A percentile compares a stretch with the other conserved stretches of the same genome.
Conservation (phyloP, 1,139 yeast genomes). For the Hyphopichia wangnamkhiaoensis region DNA sequence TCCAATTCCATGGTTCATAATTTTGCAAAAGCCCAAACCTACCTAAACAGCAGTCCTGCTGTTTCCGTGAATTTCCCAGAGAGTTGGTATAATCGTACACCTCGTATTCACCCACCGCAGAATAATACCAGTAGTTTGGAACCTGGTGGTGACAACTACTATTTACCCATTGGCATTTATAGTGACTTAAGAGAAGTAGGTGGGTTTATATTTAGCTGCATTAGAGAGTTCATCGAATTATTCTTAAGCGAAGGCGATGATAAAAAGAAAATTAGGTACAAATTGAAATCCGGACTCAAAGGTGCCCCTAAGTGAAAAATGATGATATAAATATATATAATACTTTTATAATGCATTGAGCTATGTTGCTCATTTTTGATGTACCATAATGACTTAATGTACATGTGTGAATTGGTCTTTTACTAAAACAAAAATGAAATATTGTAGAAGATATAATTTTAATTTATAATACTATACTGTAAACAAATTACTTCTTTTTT, state of each 20-base stretch:
- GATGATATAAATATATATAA: too few species aligned
- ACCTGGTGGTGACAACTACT: conserved; percentile 28
- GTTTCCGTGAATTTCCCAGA: conserved; percentile 34
- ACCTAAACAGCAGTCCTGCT: conserved; percentile 16
- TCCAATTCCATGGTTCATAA: conserved; percentile 21
- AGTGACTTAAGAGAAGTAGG: conserved; percentile 35
- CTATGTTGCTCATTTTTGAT: too few species aligned
- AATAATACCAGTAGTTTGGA: conserved; percentile 8
- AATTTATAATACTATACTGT: neutral
- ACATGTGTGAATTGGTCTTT: too few species aligned
- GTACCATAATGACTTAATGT: too few species aligned
- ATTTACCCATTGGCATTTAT: conserved; percentile 40
- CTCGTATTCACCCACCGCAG: conserved; percentile 14
- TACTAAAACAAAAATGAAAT: too few species aligned
- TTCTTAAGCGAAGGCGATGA: conserved; percentile 12
- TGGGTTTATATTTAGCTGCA: conserved; percentile 31
- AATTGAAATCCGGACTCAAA: conserved; percentile 2
- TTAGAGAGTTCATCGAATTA: conserved; percentile 34
- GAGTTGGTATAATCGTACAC: conserved; percentile 31
- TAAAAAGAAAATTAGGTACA: neutral
- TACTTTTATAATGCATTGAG: neutral
- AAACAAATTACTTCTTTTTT: conserved; percentile 4
- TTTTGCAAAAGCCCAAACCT: conserved; percentile 10
- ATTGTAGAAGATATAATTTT: neutral
- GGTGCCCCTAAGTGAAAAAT: conserved; percentile 2